These are phyloP conservation scores for Pestalotiopsis sp. DNA, from an alignment of 2,329 filamentous ascomycete species.

Conservation along the genomic window DNA sequence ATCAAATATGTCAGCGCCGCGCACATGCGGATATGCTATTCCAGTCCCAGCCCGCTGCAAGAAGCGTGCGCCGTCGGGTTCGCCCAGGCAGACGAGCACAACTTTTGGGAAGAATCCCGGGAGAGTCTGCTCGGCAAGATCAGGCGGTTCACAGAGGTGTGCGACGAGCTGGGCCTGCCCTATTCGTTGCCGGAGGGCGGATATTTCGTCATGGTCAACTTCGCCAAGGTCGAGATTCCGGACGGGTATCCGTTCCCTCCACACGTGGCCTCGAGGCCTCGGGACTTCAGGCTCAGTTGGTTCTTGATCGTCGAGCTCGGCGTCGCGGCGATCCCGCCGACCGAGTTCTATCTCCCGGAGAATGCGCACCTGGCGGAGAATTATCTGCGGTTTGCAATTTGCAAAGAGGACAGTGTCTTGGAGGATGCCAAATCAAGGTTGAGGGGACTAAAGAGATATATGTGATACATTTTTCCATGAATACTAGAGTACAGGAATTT, in stretches of 20 bases:
- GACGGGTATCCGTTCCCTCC: neutral
- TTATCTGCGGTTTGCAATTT: neutral
- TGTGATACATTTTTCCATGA: neutral
- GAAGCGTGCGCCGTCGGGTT: neutral
- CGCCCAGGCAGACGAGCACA: neutral
- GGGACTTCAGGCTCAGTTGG: neutral
- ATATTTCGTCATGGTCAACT: slow-evolving; percentile 4
- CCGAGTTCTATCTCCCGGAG: slow-evolving; percentile 1
- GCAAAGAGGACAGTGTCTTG: neutral
- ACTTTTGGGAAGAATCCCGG: neutral
- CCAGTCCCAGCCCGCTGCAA: slow-evolving; percentile 1
- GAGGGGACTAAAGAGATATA: neutral
- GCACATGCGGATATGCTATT: slow-evolving; percentile 5
- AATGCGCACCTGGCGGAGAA: neutral
- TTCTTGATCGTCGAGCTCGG: slow-evolving; percentile 1
- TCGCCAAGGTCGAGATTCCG: neutral
- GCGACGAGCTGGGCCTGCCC: slow-evolving; percentile 2
- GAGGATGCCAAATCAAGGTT: neutral
- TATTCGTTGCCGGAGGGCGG: neutral
- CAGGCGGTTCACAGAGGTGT: neutral
- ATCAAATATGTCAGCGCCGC: slow-evolving; percentile 3
- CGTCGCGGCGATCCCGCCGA: neutral
- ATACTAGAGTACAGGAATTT: too few species aligned
- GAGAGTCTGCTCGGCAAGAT: neutral
- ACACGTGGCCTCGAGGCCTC: neutral